These are phyloP conservation scores for Ascochyta pisi DNA, from an alignment of 2,329 filamentous ascomycete species.

Conservation along the genomic window DNA sequence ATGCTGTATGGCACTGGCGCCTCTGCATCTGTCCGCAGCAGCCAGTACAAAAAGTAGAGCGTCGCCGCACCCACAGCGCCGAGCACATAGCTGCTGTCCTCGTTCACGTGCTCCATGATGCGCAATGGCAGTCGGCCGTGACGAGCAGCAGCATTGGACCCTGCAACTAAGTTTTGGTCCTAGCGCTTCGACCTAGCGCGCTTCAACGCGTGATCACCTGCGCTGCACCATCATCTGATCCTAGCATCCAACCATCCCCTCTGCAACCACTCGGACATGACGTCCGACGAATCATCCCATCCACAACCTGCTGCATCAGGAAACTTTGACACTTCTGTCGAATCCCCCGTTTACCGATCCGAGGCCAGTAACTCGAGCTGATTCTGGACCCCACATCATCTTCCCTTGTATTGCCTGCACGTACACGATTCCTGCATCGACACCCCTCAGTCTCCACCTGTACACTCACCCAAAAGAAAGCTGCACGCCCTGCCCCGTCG, in stretches of 20 bases:
- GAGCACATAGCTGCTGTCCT: conserved; percentile 30
- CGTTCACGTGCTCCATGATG: conserved; percentile 39
- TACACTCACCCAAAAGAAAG: no score
- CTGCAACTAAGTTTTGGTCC: conserved; percentile 5
- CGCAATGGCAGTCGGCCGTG: conserved; percentile 13
- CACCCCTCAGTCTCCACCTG: no score
- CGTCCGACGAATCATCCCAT: not conserved
- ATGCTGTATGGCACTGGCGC: conserved; percentile 66
- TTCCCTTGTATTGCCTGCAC: not conserved
- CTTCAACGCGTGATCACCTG: conserved; percentile 27
- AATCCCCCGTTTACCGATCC: conserved; percentile 4
- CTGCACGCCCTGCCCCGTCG: no score
- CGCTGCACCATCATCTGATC: not conserved
- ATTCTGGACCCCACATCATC: not conserved
- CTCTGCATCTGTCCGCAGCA: conserved; percentile 45
- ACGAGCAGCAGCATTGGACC: conserved; percentile 11
- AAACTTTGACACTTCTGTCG: not conserved
- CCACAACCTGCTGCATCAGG: conserved; percentile 8
- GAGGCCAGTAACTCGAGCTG: not conserved
- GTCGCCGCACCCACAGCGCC: conserved; percentile 31
- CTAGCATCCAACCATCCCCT: not conserved
- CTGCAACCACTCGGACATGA: not conserved
- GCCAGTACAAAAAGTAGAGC: conserved; percentile 31
- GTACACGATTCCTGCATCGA: not conserved
- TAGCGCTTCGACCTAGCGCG: conserved; percentile 10